Percentiles rank a stretch among this genome's conserved stretches.
phyloP scores from a whole-genome alignment of 2,329 filamentous ascomycete genomes.

The Lasiodiplodia hormozganensis region DNA sequence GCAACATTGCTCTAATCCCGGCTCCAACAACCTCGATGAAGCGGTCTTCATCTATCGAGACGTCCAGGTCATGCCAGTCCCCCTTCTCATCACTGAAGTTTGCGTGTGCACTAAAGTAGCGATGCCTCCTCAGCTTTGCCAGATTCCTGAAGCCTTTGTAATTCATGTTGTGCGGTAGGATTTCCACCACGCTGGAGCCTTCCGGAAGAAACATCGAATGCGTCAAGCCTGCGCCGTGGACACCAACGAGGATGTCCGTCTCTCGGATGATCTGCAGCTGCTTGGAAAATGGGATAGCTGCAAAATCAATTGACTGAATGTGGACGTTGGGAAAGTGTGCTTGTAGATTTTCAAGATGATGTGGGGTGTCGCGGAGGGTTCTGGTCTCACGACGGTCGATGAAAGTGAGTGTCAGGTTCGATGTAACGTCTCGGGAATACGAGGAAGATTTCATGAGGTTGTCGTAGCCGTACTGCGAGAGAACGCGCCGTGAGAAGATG shows the following conservation, averaged over 20 bases:
- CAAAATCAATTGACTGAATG: conserved; percentile 49
- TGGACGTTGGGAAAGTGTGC: conserved; percentile 37
- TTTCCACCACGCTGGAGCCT: conserved; percentile 50
- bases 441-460: conserved; percentile 38
- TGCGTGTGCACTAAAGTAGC: conserved; percentile 49
- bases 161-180: conserved; percentile 46
- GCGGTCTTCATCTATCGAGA: neutral
- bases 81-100: conserved; percentile 10
- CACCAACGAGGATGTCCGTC: conserved; percentile 53
- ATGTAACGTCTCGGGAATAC: neutral
- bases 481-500: conserved; percentile 44
- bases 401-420: neutral
- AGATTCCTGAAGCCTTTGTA: conserved; percentile 53
- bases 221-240: conserved; percentile 55
- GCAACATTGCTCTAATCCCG: neutral
- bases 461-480: conserved; percentile 43
- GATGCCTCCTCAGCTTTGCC: conserved; percentile 46
- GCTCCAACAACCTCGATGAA: neutral
- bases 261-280: conserved; percentile 46
- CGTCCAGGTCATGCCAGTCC: neutral
- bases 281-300: conserved; percentile 44
- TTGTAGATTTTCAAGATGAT: conserved; percentile 38
- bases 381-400: neutral
- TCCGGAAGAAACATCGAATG: conserved; percentile 51
- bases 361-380: neutral